Percentiles rank a stretch among this genome's conserved stretches.
phyloP scores from a whole-genome alignment of 768 basidiomycete genomes.

The Hemileccinum rubropunctum region DNA sequence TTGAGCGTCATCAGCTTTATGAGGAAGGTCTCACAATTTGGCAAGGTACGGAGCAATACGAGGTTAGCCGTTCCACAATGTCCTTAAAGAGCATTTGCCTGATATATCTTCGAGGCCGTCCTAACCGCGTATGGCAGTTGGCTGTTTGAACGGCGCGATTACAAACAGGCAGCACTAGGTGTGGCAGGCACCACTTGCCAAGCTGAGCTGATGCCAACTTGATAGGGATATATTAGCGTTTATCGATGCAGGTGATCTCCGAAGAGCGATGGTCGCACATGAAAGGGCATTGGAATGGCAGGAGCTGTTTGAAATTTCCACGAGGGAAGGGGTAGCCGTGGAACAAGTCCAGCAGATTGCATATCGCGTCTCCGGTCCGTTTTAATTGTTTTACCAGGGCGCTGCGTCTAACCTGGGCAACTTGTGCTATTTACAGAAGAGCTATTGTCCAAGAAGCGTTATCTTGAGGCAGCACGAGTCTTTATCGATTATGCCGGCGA shows the following conservation, averaged over 20 bases:
- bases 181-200: slow-evolving; percentile 18
- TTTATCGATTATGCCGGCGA: slow-evolving; percentile 82
- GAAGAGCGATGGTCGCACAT: slow-evolving; percentile 83
- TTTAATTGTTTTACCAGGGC: not conserved
- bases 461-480: slow-evolving; percentile 77
- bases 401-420: not conserved
- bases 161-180: slow-evolving; percentile 83
- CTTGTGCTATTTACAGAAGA: slow-evolving; percentile 55
- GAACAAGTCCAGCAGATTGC: slow-evolving; percentile 65
- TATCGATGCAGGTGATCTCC: slow-evolving; percentile 54
- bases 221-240: slow-evolving; percentile 52
- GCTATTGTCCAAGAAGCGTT: slow-evolving; percentile 73
- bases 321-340: slow-evolving; percentile 43
- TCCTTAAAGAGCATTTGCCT: slow-evolving; percentile 1
- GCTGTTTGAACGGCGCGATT: slow-evolving; percentile 83
- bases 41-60: slow-evolving; percentile 59
- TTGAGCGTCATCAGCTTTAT: slow-evolving; percentile 76
- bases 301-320: slow-evolving; percentile 82
- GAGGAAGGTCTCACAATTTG: slow-evolving; percentile 73
- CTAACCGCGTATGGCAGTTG: slow-evolving; percentile 80
- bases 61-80: slow-evolving; percentile 39
- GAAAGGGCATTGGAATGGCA: slow-evolving; percentile 90
- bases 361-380: slow-evolving; percentile 77
- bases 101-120: slow-evolving; percentile 47
- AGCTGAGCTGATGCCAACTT: slow-evolving; percentile 3